phyloP scores from a whole-genome alignment of 257 asterid species.

The Asclepias syriaca region DNA sequence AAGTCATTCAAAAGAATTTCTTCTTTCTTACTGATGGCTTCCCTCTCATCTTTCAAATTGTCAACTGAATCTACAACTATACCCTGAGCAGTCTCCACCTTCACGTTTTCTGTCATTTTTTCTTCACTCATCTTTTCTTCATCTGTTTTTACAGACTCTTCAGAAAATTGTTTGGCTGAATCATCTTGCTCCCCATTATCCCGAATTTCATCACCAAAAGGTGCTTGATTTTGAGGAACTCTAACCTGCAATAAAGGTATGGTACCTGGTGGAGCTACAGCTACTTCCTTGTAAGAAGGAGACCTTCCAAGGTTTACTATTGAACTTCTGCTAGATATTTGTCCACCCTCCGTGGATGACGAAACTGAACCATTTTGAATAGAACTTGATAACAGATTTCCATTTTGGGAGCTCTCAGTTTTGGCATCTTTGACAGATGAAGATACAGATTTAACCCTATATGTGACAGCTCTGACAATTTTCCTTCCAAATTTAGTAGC shows the following conservation, averaged over 20 bases:
- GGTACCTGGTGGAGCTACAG: constrained; percentile 96
- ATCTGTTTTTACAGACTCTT: constrained; percentile 18
- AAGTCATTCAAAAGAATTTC: constrained; percentile 31
- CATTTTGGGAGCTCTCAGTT: constrained; percentile 36
- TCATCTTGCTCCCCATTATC: constrained; percentile 39
- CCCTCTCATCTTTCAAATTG: constrained; percentile 35
- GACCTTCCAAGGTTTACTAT: constrained; percentile 81
- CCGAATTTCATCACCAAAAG: constrained; percentile 23
- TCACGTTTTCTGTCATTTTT: constrained; percentile 32
- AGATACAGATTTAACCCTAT: constrained; percentile 75
- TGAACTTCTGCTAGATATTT: constrained; percentile 57
- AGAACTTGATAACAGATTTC: constrained; percentile 39
- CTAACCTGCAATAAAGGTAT: constrained; percentile 64
- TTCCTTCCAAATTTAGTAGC: constrained; percentile 69
- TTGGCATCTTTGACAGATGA: constrained; percentile 45
- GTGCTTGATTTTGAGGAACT: constrained; percentile 40
- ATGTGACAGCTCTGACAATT: constrained; percentile 66
- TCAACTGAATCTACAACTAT: constrained; percentile 24
- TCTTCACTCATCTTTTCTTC: constrained; percentile 37
- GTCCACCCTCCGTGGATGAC: constrained; percentile 40
- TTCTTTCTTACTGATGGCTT: constrained; percentile 29
- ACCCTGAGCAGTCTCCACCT: constrained; percentile 33
- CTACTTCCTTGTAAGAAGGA: constrained; percentile 96
- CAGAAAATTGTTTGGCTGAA: constrained; percentile 27
- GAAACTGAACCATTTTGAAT: constrained; percentile 41